Percentiles rank a stretch among this genome's conserved stretches.
These are phyloP conservation scores for Tetracladium setigerum DNA, from an alignment of 495 filamentous ascomycete species.

Conservation along the genomic window DNA sequence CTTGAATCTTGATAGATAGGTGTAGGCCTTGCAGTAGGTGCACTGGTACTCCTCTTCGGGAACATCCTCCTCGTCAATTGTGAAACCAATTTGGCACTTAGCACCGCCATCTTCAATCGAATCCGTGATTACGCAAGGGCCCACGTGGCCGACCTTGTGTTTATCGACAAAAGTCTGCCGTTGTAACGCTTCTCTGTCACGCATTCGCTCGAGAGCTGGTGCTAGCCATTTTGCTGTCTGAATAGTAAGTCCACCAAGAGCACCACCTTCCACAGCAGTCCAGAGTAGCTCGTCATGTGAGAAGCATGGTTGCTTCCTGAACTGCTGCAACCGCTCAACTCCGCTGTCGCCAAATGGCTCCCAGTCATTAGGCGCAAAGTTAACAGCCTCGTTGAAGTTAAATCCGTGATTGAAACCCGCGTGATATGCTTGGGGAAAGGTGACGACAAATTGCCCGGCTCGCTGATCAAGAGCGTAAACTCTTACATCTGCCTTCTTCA, in stretches of 20 bases:
- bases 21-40: slow-evolving; percentile 83
- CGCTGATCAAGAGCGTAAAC: slow-evolving; percentile 92
- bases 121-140: slow-evolving; percentile 32
- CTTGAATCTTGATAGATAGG: slow-evolving; percentile 83
- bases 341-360: slow-evolving; percentile 85
- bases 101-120: slow-evolving; percentile 16
- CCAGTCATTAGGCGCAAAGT: slow-evolving; percentile 97
- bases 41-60: slow-evolving; percentile 89
- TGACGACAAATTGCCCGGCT: slow-evolving; percentile 93
- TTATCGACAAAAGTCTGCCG: slow-evolving; percentile 58
- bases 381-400: slow-evolving; percentile 99
- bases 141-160: slow-evolving; percentile 39
- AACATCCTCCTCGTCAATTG: slow-evolving; percentile 51
- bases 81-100: slow-evolving; percentile 23
- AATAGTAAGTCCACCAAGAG: slow-evolving; percentile 70
- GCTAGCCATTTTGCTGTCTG: slow-evolving; percentile 91
- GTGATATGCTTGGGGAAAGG: slow-evolving; percentile 87
- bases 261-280: slow-evolving; percentile 61
- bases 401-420: slow-evolving; percentile 94
- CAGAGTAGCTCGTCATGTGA: slow-evolving; percentile 95
- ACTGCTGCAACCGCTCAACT: slow-evolving; percentile 78
- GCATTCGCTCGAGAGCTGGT: slow-evolving; percentile 73
- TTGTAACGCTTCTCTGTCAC: slow-evolving; percentile 60
- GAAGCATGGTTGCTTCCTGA: slow-evolving; percentile 89
- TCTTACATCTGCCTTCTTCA: slow-evolving; percentile 89